Conservation (phyloP, 345 rosid genomes). For the Toxicodendron radicans region DNA sequence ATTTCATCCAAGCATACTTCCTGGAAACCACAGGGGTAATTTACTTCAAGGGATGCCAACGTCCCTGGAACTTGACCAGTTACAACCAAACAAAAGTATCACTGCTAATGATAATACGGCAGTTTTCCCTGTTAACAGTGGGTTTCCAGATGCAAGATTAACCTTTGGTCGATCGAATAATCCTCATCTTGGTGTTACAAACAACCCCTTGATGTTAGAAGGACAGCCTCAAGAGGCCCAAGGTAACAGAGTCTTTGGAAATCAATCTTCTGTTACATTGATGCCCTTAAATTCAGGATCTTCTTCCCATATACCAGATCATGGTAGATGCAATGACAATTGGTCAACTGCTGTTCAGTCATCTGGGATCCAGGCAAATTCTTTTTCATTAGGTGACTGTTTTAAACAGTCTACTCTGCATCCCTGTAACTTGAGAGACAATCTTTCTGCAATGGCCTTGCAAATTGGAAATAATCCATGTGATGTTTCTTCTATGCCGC, state of each 20-base stretch:
- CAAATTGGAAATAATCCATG: constrained; percentile 37
- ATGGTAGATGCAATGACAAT: constrained; percentile 41
- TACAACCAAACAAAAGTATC: constrained; percentile 49
- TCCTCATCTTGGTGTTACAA: constrained; percentile 40
- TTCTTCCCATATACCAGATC: constrained; percentile 40
- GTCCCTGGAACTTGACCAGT: constrained; percentile 59
- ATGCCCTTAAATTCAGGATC: constrained; percentile 31
- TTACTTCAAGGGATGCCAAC: constrained; percentile 73
- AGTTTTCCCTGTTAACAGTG: constrained; percentile 32
- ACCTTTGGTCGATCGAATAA: constrained; percentile 40
- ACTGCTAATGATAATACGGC: constrained; percentile 23
- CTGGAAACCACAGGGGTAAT: constrained; percentile 43
- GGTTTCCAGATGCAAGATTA: constrained; percentile 31
- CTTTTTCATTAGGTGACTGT: constrained; percentile 23
- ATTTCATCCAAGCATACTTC: constrained; percentile 44
- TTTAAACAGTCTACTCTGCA: constrained; percentile 31
- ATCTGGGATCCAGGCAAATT: constrained; percentile 34
- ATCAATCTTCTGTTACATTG: constrained; percentile 37
- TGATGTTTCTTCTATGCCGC: constrained; percentile 37
- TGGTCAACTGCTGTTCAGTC: constrained; percentile 57
- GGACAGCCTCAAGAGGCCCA: constrained; percentile 39
- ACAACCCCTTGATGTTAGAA: constrained; percentile 48
- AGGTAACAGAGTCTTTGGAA: constrained; percentile 27
- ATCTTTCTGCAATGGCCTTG: constrained; percentile 41
- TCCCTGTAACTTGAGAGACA: constrained; percentile 33